phyloP scores from a whole-genome alignment of 2,329 filamentous ascomycete species.

The Teratosphaeria zuluensis region DNA sequence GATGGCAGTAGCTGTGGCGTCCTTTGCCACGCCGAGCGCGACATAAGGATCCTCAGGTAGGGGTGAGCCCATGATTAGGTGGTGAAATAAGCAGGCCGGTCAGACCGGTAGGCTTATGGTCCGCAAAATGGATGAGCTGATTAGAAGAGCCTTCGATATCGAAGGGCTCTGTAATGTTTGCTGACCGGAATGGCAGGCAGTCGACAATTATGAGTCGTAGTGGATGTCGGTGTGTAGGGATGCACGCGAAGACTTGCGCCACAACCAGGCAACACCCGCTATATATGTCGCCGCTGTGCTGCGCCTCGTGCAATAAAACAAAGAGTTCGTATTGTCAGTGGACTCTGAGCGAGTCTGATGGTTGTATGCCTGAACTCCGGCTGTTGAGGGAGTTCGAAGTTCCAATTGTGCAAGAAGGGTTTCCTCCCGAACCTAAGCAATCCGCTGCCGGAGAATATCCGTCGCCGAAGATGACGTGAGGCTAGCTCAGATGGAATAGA shows the following conservation, averaged over 20 bases:
- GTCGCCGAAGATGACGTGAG: too few species aligned
- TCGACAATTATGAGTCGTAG: background rate
- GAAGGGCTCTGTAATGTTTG: background rate
- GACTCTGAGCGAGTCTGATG: background rate
- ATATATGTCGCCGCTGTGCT: background rate
- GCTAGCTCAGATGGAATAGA: too few species aligned
- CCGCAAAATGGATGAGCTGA: background rate
- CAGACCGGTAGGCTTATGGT: background rate
- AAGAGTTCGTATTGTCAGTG: background rate
- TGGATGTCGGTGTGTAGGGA: background rate
- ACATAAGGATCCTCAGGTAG: slow-evolving; percentile 69
- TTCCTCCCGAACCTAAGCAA: too few species aligned
- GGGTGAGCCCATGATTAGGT: slow-evolving; percentile 7
- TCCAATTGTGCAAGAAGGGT: too few species aligned
- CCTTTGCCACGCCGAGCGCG: slow-evolving; percentile 61
- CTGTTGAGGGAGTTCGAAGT: background rate
- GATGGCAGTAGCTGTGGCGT: slow-evolving; percentile 68
- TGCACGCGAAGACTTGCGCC: background rate
- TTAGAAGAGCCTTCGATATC: background rate
- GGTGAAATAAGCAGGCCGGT: background rate
- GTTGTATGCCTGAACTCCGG: background rate
- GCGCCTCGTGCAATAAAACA: background rate
- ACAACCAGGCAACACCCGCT: background rate
- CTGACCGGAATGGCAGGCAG: background rate
- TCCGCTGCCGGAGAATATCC: too few species aligned